phyloP scores from a whole-genome alignment of 768 basidiomycete species.

The Kwoniella sp. region DNA sequence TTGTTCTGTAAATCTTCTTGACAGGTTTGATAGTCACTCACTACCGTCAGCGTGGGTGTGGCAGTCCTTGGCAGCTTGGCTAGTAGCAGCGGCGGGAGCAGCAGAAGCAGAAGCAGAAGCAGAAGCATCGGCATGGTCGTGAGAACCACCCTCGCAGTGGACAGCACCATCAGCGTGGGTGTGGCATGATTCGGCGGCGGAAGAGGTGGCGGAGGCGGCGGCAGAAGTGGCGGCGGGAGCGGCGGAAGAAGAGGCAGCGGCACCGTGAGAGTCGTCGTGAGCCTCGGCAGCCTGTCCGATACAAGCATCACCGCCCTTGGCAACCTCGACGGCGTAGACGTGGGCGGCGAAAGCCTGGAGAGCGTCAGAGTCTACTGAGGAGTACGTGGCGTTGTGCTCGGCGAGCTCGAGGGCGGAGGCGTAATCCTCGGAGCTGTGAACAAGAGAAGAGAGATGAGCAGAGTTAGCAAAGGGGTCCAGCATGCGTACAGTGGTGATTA shows the following conservation, averaged over 20 bases:
- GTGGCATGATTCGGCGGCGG: constrained; percentile 31
- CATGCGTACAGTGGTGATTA: no score
- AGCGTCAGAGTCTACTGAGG: constrained; percentile 49
- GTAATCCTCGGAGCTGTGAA: constrained; percentile 36
- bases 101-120: constrained; percentile 23
- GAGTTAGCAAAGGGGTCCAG: background rate
- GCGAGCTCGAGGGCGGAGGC: constrained; percentile 48
- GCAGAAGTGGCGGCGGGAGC: constrained; percentile 24
- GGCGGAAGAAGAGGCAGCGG: constrained; percentile 14
- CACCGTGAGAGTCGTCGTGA: constrained; percentile 11
- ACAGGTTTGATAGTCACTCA: no score
- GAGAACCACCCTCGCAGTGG: constrained; percentile 12
- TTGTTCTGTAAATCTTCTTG: no score
- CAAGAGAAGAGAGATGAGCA: background rate
- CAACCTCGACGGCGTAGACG: constrained; percentile 48
- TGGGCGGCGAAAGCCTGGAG: constrained; percentile 53
- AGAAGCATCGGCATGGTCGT: constrained; percentile 9
- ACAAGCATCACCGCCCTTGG: constrained; percentile 39
- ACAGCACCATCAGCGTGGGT: constrained; percentile 44
- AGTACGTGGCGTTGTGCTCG: constrained; percentile 41
- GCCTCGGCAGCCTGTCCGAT: constrained; percentile 29
- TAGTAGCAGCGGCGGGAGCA: constrained; percentile 9
- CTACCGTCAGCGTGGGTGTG: constrained; percentile 38
- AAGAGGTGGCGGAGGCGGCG: constrained; percentile 15
- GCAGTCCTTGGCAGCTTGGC: constrained; percentile 16